Percentiles rank a stretch among this genome's conserved stretches.
Conservation (phyloP, 2,329 filamentous ascomycete genomes). For the Talaromyces islandicus region DNA sequence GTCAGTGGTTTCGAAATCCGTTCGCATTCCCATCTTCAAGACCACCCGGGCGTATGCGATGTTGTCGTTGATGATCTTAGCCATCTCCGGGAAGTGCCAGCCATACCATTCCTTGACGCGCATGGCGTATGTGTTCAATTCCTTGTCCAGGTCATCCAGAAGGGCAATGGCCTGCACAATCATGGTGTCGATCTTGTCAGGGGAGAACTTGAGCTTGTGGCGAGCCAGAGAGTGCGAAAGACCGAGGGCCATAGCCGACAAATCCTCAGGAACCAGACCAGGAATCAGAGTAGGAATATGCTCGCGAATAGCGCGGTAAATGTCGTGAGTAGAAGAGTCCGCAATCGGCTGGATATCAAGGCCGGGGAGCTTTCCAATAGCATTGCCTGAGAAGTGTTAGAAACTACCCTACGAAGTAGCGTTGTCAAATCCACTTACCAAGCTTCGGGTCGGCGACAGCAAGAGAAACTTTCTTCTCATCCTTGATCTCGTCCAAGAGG, state of each 20-base stretch:
- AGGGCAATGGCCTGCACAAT: slow-evolving; percentile 95
- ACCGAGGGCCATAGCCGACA: slow-evolving; percentile 92
- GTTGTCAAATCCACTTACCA: slow-evolving; percentile 36
- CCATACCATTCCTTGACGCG: slow-evolving; percentile 99
- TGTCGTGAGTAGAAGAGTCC: slow-evolving; percentile 74
- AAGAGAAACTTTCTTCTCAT: slow-evolving; percentile 94
- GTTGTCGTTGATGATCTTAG: slow-evolving; percentile 96
- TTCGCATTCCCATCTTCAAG: slow-evolving; percentile 80
- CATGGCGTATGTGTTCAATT: slow-evolving; percentile 98
- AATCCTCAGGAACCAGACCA: slow-evolving; percentile 74
- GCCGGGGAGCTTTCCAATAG: slow-evolving; percentile 86
- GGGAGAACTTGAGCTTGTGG: slow-evolving; percentile 97
- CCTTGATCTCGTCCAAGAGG: slow-evolving; percentile 84
- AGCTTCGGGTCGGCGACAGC: slow-evolving; percentile 92
- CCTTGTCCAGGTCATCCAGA: slow-evolving; percentile 95
- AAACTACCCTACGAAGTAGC: background rate
- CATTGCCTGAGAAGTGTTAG: slow-evolving; percentile 50
- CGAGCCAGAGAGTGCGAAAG: slow-evolving; percentile 93
- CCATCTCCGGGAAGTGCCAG: slow-evolving; percentile 99
- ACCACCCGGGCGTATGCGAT: slow-evolving; percentile 87
- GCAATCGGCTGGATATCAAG: slow-evolving; percentile 79
- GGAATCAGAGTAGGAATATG: slow-evolving; percentile 87
- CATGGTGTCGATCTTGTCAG: slow-evolving; percentile 99
- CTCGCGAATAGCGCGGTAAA: slow-evolving; percentile 91
- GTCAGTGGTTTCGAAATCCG: slow-evolving; percentile 68